Base-by-base conservation (phyloP, 1,139 yeast species). In the Eremothecium gossypii region DNA sequence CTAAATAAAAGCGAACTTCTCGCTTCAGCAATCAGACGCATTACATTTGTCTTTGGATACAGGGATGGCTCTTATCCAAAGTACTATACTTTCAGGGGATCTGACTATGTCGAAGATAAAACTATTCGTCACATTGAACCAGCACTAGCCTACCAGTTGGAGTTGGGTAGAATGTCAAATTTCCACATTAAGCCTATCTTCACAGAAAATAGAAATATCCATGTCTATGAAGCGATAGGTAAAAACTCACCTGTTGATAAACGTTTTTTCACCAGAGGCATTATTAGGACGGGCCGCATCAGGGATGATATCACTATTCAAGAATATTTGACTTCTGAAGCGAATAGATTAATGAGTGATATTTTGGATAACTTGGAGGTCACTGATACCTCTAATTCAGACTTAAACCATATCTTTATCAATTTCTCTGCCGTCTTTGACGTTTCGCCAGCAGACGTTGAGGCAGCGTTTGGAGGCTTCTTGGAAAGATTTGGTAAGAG, bases 61-160 rank as follows among this genome's bases (percentile, higher is more conserved):
- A 76, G 73, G 41, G 77, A 79, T 57, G 97, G 97, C 51, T 65
- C 82, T 38, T 87, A 91, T 68, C 98, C 98, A 55, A 84, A 83
- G 65, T 91, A 91, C 70, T 93, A 82, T 69, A 91, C 98, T 33
- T 93, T 84, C 74, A 84, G 85, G 57, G 95, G 93, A 48, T 95
- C 95, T 40, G 75, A 74, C 33, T 91, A 83, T 64, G 55, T 56
- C 35, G 93, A 83, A 66, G 95, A 91, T 68, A 78, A 82, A 68
- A 89, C 89, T 30, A 85, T 91, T 63, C 89, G 98, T 70, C 96
- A 91, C 62, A 86, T 91, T 58, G 98, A 91, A 67, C 98, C 98
- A 28, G 96, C 98, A 36, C 73, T 91, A 58, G 98, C 98, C 44
- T 91, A 81, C 83, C 98, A 91, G 70, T 75, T 91, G 57, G 98